phyloP scores from a whole-genome alignment of 345 rosid species.

The Adansonia digitata region DNA sequence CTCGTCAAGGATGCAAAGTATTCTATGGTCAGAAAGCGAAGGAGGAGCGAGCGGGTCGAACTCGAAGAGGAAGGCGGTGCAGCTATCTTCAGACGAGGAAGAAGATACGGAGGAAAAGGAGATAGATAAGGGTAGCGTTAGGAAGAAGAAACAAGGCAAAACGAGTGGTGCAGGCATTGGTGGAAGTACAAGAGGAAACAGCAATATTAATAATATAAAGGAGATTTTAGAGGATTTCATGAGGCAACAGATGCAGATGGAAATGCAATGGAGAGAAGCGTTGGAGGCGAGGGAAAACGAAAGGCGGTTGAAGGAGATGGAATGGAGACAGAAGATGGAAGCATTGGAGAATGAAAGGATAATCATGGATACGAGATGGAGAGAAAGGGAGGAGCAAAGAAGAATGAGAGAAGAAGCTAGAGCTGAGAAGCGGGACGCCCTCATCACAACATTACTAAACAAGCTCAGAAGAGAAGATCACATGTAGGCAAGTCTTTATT shows the following conservation, averaged over 20 bases:
- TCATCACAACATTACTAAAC: constrained; percentile 68
- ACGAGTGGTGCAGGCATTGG: constrained; percentile 5
- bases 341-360: constrained; percentile 83
- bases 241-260: constrained; percentile 75
- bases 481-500: constrained; percentile 13
- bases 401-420: constrained; percentile 81
- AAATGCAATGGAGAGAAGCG: constrained; percentile 82
- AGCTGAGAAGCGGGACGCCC: constrained; percentile 92
- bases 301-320: constrained; percentile 71
- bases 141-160: constrained; percentile 49
- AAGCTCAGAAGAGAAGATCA: constrained; percentile 56
- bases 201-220: constrained; percentile 27
- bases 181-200: constrained; percentile 5
- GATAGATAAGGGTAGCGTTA: constrained; percentile 31
- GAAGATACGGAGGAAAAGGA: constrained; percentile 60
- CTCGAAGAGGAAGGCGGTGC: constrained; percentile 44
- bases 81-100: constrained; percentile 74
- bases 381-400: constrained; percentile 91
- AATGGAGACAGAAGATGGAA: constrained; percentile 87
- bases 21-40: constrained; percentile 74
- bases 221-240: constrained; percentile 71
- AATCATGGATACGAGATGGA: constrained; percentile 76
- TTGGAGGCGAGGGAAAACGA: constrained; percentile 75
- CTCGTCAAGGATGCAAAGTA: constrained; percentile 57
- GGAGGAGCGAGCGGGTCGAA: constrained; percentile 52